phyloP scores from a whole-genome alignment of 2,329 filamentous ascomycete genomes.

The Zarea fungicola region DNA sequence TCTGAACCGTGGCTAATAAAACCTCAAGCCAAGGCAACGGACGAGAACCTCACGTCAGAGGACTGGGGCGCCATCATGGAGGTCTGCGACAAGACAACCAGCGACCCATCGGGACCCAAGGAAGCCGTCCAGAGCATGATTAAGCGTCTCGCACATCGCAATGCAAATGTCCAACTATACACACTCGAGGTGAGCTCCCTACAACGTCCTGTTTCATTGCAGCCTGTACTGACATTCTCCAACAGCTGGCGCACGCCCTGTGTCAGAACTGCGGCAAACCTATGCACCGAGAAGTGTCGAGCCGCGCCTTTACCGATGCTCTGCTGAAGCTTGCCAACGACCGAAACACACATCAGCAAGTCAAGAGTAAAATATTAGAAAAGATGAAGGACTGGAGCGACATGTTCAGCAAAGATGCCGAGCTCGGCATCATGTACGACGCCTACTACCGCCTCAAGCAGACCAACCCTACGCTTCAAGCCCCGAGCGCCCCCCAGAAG shows the following conservation, averaged over 20 bases:
- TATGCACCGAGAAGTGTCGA: conserved; percentile 86
- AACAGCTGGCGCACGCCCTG: conserved; percentile 77
- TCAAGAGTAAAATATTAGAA: conserved; percentile 95
- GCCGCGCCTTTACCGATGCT: conserved; percentile 89
- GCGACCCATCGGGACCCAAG: conserved; percentile 59
- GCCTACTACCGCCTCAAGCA: conserved; percentile 83
- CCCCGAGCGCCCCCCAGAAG: conserved; percentile 91
- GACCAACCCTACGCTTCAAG: conserved; percentile 80
- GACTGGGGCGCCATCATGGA: conserved; percentile 63
- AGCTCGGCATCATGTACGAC: conserved; percentile 96
- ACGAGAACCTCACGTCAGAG: conserved; percentile 91
- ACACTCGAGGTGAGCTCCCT: conserved; percentile 67
- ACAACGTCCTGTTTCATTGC: background rate
- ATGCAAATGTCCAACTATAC: conserved; percentile 94
- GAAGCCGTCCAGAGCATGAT: conserved; percentile 87
- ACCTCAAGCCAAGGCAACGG: conserved; percentile 67
- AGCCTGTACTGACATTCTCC: conserved; percentile 5
- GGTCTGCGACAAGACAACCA: conserved; percentile 55
- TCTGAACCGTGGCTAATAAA: conserved; percentile 14
- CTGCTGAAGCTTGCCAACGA: conserved; percentile 87
- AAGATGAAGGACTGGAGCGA: conserved; percentile 95
- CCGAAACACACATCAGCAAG: conserved; percentile 90
- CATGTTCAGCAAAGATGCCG: conserved; percentile 85
- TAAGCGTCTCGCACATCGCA: conserved; percentile 85
- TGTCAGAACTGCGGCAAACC: conserved; percentile 85